These are phyloP conservation scores for Plectranthus barbatus DNA, from an alignment of 257 asterid species.

Conservation along the genomic window DNA sequence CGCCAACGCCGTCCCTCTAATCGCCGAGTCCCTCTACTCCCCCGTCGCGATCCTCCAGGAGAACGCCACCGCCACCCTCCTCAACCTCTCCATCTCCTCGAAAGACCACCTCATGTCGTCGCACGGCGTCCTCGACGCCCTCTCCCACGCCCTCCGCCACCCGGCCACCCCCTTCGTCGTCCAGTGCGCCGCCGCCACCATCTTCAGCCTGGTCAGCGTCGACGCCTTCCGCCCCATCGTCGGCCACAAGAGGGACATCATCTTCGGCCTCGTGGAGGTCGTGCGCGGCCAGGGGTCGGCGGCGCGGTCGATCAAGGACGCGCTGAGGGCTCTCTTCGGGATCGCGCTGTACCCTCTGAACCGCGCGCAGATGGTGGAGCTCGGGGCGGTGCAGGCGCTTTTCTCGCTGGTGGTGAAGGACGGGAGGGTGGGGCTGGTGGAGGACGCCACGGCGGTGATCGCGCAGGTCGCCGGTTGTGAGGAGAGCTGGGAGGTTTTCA, in stretches of 20 bases:
- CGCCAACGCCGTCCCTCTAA: slow-evolving; percentile 59
- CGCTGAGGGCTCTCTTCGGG: slow-evolving; percentile 71
- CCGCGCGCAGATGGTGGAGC: slow-evolving; percentile 69
- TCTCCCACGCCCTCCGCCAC: slow-evolving; percentile 85
- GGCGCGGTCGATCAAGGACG: slow-evolving; percentile 70
- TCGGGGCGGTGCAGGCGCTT: slow-evolving; percentile 71
- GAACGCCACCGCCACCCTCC: slow-evolving; percentile 82
- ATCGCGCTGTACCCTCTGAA: slow-evolving; percentile 61
- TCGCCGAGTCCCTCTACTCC: slow-evolving; percentile 79
- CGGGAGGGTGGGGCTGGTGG: slow-evolving; percentile 62
- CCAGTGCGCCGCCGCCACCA: slow-evolving; percentile 85
- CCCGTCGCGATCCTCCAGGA: slow-evolving; percentile 52
- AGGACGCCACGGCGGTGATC: slow-evolving; percentile 91
- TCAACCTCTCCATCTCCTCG: slow-evolving; percentile 74
- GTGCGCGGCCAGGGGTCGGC: slow-evolving; percentile 44
- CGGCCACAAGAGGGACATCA: slow-evolving; percentile 83
- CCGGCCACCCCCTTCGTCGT: slow-evolving; percentile 61
- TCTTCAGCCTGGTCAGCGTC: slow-evolving; percentile 56
- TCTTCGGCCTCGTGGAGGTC: slow-evolving; percentile 69
- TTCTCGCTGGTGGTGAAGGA: slow-evolving; percentile 62
- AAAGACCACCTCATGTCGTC: slow-evolving; percentile 68
- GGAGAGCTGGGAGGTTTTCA: slow-evolving; percentile 77
- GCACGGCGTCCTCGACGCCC: slow-evolving; percentile 78
- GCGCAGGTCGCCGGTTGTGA: slow-evolving; percentile 90
- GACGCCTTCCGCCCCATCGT: slow-evolving; percentile 62